Base-by-base conservation (phyloP, 257 asterid genomes). In the Gentiana macrophylla region DNA sequence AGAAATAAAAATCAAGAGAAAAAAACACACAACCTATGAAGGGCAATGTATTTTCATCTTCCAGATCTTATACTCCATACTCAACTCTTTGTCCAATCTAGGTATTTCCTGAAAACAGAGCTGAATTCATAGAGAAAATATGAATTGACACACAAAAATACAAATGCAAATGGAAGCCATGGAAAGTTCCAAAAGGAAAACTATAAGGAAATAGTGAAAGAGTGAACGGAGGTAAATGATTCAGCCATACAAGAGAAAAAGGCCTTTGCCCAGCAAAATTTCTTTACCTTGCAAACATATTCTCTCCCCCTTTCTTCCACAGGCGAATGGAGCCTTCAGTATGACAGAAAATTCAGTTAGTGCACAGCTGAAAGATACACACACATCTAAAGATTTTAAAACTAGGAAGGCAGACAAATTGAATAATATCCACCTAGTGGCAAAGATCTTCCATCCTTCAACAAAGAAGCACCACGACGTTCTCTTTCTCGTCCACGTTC, bases 241-340 rank as follows among this genome's bases (percentile, higher is more conserved):
- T 34, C 6, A 53, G 41, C 47, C 5, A 56, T 24, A 56, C 5
- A 38, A 15, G 41, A 10, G 50, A 4, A 41, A 7, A 37, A 38
- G n/a, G 37, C 32, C 46, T 41, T 41, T 10, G 46, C 46, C 6
- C 46, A 5, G 8, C 6, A 41, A 41, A 2, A 41, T 2, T 4
- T 41, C 46, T 15, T 84, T 92, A 92, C 98, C 98, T 92, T 92
- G 95, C 95, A 92, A 62, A 74, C 60, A 75, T 92, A 92, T 59
- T 92, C 95, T 77, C 94, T 88, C 84, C 86, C 78, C 80, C 81
- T 89, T 72, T 75, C 94, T 80, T 77, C 86, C 59, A 82, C 87
- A 67, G 98, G 97, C 77, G 97, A 83, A 74, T 71, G 95, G 59
- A 61, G 95, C 98, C 98, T 91, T 91, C 96, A 90, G 86, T 75